phyloP scores from a whole-genome alignment of 768 basidiomycete genomes.

The Coprinellus aureogranulatus region DNA sequence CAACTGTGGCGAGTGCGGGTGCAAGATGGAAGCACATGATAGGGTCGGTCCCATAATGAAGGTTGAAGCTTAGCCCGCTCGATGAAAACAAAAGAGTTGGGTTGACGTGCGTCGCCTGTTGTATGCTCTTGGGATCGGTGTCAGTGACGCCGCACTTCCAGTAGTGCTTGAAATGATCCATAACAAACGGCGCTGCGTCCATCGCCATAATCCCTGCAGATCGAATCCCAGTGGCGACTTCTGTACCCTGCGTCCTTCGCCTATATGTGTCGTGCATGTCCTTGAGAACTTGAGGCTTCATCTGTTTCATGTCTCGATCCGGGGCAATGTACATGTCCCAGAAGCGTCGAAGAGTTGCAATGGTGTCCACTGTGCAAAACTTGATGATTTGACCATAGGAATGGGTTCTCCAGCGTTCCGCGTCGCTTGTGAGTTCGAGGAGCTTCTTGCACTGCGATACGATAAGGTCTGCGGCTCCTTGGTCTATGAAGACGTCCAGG shows the following conservation, averaged over 20 bases:
- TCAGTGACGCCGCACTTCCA: conserved; percentile 44
- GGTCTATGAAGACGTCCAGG: conserved; percentile 47
- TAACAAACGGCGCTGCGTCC: neutral
- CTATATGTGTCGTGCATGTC: neutral
- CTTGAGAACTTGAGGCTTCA: conserved; percentile 15
- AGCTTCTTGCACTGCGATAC: conserved; percentile 39
- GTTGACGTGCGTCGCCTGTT: conserved; percentile 33
- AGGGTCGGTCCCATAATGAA: conserved; percentile 47
- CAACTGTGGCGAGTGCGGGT: conserved; percentile 22
- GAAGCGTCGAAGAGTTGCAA: conserved; percentile 37
- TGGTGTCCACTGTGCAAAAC: conserved; percentile 37
- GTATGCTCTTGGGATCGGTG: conserved; percentile 10
- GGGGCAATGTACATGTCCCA: conserved; percentile 35
- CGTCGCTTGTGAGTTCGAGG: conserved; percentile 25
- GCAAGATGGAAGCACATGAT: conserved; percentile 41
- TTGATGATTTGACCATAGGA: conserved; percentile 35
- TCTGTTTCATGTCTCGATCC: conserved; percentile 9
- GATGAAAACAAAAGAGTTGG: conserved; percentile 46
- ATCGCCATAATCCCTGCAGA: neutral
- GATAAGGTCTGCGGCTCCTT: conserved; percentile 30
- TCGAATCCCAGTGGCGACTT: neutral
- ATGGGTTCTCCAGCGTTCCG: conserved; percentile 39
- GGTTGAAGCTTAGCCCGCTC: conserved; percentile 34
- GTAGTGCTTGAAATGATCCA: conserved; percentile 27
- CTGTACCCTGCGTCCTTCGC: neutral